A percentile compares a stretch with the other conserved stretches of the same genome.
phyloP scores from a whole-genome alignment of 192 early-diverging fungal species.

The Pilaira anomala region DNA sequence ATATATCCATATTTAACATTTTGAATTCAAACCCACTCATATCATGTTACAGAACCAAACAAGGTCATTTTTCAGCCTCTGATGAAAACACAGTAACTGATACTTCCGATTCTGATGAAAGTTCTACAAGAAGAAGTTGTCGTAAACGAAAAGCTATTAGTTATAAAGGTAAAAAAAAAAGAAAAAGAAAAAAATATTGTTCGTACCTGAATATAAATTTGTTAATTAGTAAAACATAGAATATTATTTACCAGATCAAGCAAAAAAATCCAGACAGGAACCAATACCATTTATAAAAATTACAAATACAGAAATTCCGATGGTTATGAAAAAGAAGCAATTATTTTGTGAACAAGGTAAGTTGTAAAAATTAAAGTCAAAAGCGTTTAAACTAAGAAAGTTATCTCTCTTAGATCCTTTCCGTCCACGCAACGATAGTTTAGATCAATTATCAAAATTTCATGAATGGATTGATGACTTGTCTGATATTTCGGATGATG shows the following conservation, averaged over 20 bases:
- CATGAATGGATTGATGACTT: not conserved
- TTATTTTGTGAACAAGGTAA: not conserved
- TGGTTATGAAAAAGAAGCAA: not conserved
- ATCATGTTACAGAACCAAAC: not conserved
- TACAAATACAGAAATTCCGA: not conserved
- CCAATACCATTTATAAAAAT: too few species aligned
- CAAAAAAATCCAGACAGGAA: not conserved
- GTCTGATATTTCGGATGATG: not conserved
- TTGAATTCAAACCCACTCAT: not conserved
- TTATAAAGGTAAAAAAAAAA: slow-evolving; percentile 19
- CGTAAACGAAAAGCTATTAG: slow-evolving; percentile 16
- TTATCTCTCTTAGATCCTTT: not conserved
- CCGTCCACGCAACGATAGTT: not conserved
- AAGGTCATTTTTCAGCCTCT: not conserved
- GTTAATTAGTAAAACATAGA: not conserved
- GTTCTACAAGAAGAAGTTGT: slow-evolving; percentile 10
- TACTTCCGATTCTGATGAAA: not conserved
- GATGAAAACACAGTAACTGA: not conserved
- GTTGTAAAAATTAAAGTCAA: too few species aligned
- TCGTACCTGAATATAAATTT: too few species aligned
- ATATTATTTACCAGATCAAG: slow-evolving; percentile 1
- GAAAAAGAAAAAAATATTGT: too few species aligned
- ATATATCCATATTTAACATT: not conserved
- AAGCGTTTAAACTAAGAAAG: too few species aligned
- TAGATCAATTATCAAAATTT: not conserved